phyloP scores from a whole-genome alignment of 1,284 basidiomycete genomes.

The Coriolopsis trogii region DNA sequence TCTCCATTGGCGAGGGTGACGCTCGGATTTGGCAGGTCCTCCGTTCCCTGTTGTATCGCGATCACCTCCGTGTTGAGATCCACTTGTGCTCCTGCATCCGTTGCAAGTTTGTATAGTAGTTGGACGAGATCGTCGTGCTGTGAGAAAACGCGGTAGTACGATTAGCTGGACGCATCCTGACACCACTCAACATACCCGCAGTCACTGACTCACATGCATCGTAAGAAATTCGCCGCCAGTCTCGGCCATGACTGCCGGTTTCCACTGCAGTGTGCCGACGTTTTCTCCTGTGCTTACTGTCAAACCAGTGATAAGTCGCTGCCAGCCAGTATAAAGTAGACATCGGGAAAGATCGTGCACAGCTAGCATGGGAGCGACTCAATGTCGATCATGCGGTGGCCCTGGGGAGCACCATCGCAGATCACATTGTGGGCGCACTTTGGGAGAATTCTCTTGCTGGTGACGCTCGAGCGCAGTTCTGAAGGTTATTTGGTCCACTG shows the following conservation, averaged over 20 bases:
- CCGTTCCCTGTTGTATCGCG: constrained; percentile 24
- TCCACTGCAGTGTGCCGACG: constrained; percentile 52
- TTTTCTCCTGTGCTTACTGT: constrained; percentile 47
- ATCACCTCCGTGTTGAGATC: constrained; percentile 42
- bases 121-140: constrained; percentile 52
- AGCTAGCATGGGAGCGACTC: neutral
- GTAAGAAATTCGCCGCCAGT: constrained; percentile 56
- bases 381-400: too few relatives aligned
- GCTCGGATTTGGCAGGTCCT: constrained; percentile 30
- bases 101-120: constrained; percentile 45
- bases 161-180: too few relatives aligned
- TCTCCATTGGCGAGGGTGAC: constrained; percentile 41
- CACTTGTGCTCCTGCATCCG: constrained; percentile 43
- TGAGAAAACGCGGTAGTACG: neutral
- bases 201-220: constrained; percentile 25
- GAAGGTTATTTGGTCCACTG: too few relatives aligned
- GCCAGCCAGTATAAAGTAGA: neutral
- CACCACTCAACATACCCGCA: neutral
- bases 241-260: constrained; percentile 54
- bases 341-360: too few relatives aligned
- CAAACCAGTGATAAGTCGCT: neutral
- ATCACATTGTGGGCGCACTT: too few relatives aligned
- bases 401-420: too few relatives aligned
- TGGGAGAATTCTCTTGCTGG: too few relatives aligned
- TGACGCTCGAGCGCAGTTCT: too few relatives aligned